phyloP scores from a whole-genome alignment of 352 stramenopile genomes.

The Phytopythium sindhum region DNA sequence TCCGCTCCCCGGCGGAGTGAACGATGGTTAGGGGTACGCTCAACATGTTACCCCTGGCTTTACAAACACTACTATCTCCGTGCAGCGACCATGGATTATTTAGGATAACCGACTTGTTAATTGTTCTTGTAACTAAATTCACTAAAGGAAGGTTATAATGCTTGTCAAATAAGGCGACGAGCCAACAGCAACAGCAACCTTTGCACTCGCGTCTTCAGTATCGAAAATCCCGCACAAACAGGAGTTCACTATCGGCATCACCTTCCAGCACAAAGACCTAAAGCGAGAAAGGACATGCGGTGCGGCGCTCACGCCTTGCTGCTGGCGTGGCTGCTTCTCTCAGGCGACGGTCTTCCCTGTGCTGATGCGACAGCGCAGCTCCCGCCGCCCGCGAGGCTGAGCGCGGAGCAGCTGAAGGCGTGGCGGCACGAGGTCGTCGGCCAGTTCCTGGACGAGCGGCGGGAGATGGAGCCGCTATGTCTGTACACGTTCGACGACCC shows the following conservation, averaged over 20 bases:
- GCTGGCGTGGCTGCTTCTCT: neutral
- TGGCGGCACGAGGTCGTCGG: constrained; percentile 8
- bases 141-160: neutral
- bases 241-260: no score
- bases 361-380: neutral
- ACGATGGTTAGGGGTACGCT: neutral
- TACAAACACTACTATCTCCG: neutral
- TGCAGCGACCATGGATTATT: no score
- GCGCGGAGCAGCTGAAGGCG: constrained; percentile 2
- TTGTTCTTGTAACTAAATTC: neutral
- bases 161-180: constrained; percentile 5
- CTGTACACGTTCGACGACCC: constrained; percentile 30
- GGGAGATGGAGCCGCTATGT: constrained; percentile 24
- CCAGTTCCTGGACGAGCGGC: constrained; percentile 23
- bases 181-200: constrained; percentile 4
- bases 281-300: neutral
- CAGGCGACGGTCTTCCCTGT: neutral
- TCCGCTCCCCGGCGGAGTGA: neutral
- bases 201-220: neutral
- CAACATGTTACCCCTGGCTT: neutral
- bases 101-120: no score
- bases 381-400: neutral
- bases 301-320: neutral
- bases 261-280: neutral
- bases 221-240: neutral